phyloP scores from a whole-genome alignment of 2,329 filamentous ascomycete genomes.

The Hypocrella siamensis region DNA sequence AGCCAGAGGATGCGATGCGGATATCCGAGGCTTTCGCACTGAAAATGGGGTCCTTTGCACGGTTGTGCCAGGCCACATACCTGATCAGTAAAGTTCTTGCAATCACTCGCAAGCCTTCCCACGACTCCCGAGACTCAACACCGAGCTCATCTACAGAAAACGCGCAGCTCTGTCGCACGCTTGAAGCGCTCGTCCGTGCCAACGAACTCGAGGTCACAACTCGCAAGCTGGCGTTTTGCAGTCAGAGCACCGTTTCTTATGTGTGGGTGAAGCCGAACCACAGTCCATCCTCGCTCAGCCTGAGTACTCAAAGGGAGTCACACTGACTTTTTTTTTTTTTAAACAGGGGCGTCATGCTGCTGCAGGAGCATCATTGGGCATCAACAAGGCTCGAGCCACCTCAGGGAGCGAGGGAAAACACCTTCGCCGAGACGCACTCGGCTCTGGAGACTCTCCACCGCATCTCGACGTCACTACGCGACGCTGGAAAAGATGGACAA shows the following conservation, averaged over 20 bases:
- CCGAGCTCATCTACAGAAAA: background rate
- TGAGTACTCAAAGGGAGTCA: background rate
- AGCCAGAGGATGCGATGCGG: constrained; percentile 1
- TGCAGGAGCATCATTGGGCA: constrained; percentile 1
- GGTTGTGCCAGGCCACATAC: constrained; percentile 2
- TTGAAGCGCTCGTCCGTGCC: constrained; percentile 1
- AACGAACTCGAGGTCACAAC: constrained; percentile 2
- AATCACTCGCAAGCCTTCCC: background rate
- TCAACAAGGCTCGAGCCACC: background rate
- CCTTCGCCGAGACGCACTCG: background rate
- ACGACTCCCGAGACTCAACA: background rate
- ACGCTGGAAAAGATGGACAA: background rate
- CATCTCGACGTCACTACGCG: background rate
- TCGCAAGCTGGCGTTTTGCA: constrained; percentile 2
- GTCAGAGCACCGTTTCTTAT: constrained; percentile 1
- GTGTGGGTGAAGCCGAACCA: background rate
- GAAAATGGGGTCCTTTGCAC: constrained; percentile 2
- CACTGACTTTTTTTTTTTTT: background rate
- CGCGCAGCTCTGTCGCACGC: constrained; percentile 2
- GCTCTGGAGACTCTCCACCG: background rate
- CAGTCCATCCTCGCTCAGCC: background rate
- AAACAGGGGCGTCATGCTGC: constrained; percentile 2
- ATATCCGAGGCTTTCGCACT: constrained; percentile 2
- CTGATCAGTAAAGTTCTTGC: constrained; percentile 2
- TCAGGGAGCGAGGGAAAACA: background rate